Evolutionary conservation across 1,139 yeast genomes (phyloP).

Genomic region (Nakaseomyces uthaithaninus): DNA sequence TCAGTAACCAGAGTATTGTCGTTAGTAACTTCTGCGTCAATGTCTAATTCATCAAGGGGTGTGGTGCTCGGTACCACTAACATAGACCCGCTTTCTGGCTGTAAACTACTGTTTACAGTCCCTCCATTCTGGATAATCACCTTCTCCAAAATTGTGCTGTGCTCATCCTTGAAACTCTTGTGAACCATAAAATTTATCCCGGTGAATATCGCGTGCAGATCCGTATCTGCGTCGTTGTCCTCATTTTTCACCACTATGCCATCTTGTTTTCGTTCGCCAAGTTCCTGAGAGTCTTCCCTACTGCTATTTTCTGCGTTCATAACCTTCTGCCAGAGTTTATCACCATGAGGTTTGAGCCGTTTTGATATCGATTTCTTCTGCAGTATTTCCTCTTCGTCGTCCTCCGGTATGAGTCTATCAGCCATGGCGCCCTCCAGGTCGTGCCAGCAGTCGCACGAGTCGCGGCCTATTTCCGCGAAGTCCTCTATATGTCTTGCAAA

Average conservation of each 20-base stretch:
- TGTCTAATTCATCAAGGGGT: conserved; percentile 14
- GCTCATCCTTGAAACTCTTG: conserved; percentile 16
- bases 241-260: neutral
- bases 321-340: conserved; percentile 6
- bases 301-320: conserved; percentile 16
- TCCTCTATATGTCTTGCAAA: conserved; percentile 17
- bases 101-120: conserved; percentile 2
- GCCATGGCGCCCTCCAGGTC: neutral
- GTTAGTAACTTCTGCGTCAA: neutral
- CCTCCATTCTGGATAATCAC: conserved; percentile 28
- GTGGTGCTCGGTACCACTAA: conserved; percentile 20
- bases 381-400: neutral
- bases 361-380: conserved; percentile 6
- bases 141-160: conserved; percentile 18
- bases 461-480: conserved; percentile 36
- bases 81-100: conserved; percentile 7
- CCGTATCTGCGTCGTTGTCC: neutral
- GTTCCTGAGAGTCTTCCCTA: conserved; percentile 17
- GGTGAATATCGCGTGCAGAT: conserved; percentile 11
- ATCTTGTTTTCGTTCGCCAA: no score
- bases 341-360: conserved; percentile 12
- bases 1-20: conserved; percentile 45
- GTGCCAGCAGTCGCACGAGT: conserved; percentile 40
- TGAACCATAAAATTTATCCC: conserved; percentile 15
- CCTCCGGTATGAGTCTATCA: neutral